Base-by-base conservation (phyloP, 805 yeast species). In the Candida adriatica region DNA sequence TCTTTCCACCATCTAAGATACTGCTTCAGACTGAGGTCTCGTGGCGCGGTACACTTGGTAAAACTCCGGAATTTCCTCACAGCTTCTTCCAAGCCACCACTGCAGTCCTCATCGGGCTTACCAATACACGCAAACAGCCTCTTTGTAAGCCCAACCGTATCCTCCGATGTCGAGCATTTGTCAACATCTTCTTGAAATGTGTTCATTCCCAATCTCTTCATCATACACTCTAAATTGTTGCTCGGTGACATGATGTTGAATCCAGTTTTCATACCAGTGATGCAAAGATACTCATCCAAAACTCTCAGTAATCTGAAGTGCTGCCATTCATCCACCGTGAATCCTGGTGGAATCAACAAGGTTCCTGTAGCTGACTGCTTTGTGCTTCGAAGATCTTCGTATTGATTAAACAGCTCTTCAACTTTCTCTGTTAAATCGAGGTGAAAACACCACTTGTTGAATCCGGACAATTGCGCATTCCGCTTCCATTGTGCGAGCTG, bases 401-500 rank as follows among this genome's bases (percentile, higher is more conserved):
- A 28, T 11, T 20, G 18, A 8, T 21, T 19, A 19, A 13, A 28
- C 6, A 27, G 16, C 13, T 11, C 23, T 5, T 18, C 5, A 10
- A 27, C 20, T 18, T 18, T 17, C 11, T n/a, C 22, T 27, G 16
- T 13, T 16, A 26, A 14, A 22, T 18, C 23, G 6, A 10, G 11
- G 15, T 13, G 6, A 28, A 14, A 28, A 14, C 28, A 24, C 38
- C 38, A 34, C 4, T 18, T 3, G 14, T 32, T 31, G 4, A 8
- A 8, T 13, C 16, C 24, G 14, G n/a, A 14, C 19, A 14, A 13
- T 10, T 16, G 17, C 8, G 37, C n/a, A 11, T 22, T 17, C 8
- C 23, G 13, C 17, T 13, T 27, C 38, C 38, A 35, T 5, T 31
- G 38, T 4, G 26, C 24, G 16, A 35, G 9, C n/a, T 35, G 38